Evolutionary conservation across 495 filamentous ascomycete genomes (phyloP), one percentile per base, ranked within the genome.

Genomic region (Xylaria flabelliformis): DNA sequence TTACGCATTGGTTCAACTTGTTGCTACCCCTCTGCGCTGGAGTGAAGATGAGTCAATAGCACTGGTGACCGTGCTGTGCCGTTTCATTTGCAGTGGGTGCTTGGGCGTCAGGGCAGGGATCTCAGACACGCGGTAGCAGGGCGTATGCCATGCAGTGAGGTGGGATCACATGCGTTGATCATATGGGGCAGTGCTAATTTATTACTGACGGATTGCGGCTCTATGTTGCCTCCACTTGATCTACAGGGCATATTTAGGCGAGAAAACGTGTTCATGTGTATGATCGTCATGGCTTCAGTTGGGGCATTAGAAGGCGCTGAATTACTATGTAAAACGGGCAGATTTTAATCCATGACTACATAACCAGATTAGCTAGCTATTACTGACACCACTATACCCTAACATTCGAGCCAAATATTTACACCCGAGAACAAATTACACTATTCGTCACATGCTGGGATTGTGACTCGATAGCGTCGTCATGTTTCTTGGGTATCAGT

Each of bases 121-220:
- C 9, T 26, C 32, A 5, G 32, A 32, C 42, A 64, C 62, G 64
- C 64, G 64, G 46, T 66, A 46, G 24, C 46, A 51, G 64, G 64
- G 64, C 64, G 48, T 29, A 44, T 66, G 64, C 64, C 44, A 44
- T 66, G 64, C 64, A 66, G 64, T 32, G 32, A 53, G 64, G 64
- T 66, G 29, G 46, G 44, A 66, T 66, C 64, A 66, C 64, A 66
- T 66, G 64, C n/a, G 17, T 50, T 53, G 13, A 66, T 66, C 26
- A 53, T 50, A 39, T 29, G 26, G 64, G 62, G 62, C 62, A 12
- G 42, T 64, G 62, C 62, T 32, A 46, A 32, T 64, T n/a, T 39
- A 19, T 17, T 61, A 39, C 58, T 34, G 12, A 21, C 21, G 34
- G 12, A 13, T 61, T 39, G 58, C 32, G 58, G 58, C 58, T 61